These are phyloP conservation scores for Debaryomyces subglobosus DNA, from an alignment of 1,139 yeast species.

Conservation along the genomic window DNA sequence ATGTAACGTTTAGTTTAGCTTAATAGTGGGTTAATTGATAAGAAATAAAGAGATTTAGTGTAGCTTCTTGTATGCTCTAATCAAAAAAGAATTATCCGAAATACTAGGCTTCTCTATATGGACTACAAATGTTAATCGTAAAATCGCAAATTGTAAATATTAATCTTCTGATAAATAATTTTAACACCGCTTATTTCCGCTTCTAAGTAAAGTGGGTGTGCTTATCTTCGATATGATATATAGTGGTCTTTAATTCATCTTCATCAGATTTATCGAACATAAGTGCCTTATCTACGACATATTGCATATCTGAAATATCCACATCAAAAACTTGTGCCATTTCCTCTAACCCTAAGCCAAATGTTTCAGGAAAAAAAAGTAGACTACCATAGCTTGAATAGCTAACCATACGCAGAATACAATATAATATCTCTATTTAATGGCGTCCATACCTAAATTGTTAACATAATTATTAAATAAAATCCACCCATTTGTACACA, in stretches of 20 bases:
- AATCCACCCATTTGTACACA: conserved; percentile 7
- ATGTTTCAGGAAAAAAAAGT: conserved; percentile 15
- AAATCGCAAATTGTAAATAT: neutral
- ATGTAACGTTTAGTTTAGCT: conserved; percentile 5
- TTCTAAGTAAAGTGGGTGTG: neutral
- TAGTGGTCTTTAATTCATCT: neutral
- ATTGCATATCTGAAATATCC: conserved; percentile 5
- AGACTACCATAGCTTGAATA: conserved; percentile 13
- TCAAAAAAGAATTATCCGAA: neutral
- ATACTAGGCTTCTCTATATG: neutral
- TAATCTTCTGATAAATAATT: neutral
- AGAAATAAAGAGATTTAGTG: neutral
- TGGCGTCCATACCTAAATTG: conserved; percentile 16
- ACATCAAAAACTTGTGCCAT: conserved; percentile 15
- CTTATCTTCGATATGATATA: neutral
- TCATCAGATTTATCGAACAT: neutral
- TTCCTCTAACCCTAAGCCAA: conserved; percentile 15
- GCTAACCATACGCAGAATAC: conserved; percentile 16
- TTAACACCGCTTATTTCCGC: neutral
- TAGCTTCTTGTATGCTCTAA: no score
- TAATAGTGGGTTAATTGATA: no score
- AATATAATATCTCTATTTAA: conserved; percentile 19
- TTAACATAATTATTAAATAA: conserved; percentile 15
- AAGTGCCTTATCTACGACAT: neutral
- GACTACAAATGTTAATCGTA: neutral